Percentiles rank a stretch among this genome's conserved stretches.
Conservation (phyloP, 2,329 filamentous ascomycete species). For the Fusarium zealandicum region DNA sequence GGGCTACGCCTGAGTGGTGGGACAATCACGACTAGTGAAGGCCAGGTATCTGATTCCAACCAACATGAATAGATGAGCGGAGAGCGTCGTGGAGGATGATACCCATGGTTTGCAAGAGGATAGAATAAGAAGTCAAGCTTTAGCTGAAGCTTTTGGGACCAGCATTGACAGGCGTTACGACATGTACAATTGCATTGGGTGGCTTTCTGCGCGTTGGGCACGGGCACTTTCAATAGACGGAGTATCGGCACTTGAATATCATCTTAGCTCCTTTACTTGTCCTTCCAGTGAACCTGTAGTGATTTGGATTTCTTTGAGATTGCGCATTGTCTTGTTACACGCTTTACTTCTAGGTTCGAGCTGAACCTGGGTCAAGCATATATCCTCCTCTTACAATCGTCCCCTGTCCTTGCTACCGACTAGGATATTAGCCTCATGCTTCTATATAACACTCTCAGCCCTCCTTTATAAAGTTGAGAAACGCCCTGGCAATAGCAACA, state of each 20-base stretch:
- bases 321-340: neutral
- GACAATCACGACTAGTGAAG: constrained; percentile 34
- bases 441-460: constrained; percentile 35
- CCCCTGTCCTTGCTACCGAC: neutral
- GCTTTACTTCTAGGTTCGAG: neutral
- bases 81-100: constrained; percentile 18
- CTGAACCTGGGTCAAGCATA: neutral
- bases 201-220: neutral
- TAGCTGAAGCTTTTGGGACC: constrained; percentile 4
- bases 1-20: constrained; percentile 43
- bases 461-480: constrained; percentile 78
- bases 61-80: neutral
- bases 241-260: neutral
- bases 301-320: neutral
- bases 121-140: constrained; percentile 4
- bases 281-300: too few relatives aligned
- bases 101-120: constrained; percentile 23
- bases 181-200: constrained; percentile 13
- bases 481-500: constrained; percentile 73
- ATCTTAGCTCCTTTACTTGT: too few relatives aligned
- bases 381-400: constrained; percentile 2
- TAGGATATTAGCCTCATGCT: neutral
- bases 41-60: neutral
- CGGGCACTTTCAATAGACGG: neutral
- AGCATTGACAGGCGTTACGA: constrained; percentile 31